A percentile compares a stretch with the other conserved stretches of the same genome.
phyloP scores from a whole-genome alignment of 306 rosid species.

The Lathyrus aphaca region DNA sequence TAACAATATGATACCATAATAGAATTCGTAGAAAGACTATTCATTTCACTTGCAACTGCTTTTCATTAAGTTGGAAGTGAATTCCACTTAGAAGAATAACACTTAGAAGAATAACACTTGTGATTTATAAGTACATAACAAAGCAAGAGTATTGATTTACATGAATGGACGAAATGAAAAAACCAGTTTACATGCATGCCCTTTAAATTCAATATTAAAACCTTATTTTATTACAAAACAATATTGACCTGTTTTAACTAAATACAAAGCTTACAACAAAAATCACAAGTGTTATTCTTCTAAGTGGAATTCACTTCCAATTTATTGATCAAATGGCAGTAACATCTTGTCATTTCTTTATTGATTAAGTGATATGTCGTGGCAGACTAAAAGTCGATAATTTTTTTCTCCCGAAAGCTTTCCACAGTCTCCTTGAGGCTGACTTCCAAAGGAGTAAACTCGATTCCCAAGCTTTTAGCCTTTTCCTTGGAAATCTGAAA shows the following conservation, averaged over 20 bases:
- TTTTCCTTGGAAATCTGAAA: slow-evolving; percentile 61
- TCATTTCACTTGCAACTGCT: too few species aligned
- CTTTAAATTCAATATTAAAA: neutral
- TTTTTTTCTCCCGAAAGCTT: slow-evolving; percentile 60
- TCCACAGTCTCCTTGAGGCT: slow-evolving; percentile 73
- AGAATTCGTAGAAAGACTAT: too few species aligned
- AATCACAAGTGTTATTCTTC: neutral
- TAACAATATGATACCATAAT: too few species aligned
- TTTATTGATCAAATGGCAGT: neutral
- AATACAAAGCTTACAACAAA: neutral
- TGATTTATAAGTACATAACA: too few species aligned
- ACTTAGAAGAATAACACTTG: too few species aligned
- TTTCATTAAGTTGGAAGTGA: too few species aligned
- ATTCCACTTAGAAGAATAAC: too few species aligned
- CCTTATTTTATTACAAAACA: neutral
- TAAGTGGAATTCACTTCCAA: neutral
- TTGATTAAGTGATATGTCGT: neutral
- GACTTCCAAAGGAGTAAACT: slow-evolving; percentile 61
- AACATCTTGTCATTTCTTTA: neutral
- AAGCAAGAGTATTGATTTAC: too few species aligned
- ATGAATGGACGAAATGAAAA: too few species aligned
- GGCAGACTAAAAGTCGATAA: slow-evolving; percentile 47
- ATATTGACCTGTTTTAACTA: neutral
- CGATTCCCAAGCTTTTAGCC: slow-evolving; percentile 60
- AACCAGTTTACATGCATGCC: too few species aligned